A percentile compares a stretch with the other conserved stretches of the same genome.
Conservation (phyloP, 345 rosid species). For the Eucalyptus curtisii region DNA sequence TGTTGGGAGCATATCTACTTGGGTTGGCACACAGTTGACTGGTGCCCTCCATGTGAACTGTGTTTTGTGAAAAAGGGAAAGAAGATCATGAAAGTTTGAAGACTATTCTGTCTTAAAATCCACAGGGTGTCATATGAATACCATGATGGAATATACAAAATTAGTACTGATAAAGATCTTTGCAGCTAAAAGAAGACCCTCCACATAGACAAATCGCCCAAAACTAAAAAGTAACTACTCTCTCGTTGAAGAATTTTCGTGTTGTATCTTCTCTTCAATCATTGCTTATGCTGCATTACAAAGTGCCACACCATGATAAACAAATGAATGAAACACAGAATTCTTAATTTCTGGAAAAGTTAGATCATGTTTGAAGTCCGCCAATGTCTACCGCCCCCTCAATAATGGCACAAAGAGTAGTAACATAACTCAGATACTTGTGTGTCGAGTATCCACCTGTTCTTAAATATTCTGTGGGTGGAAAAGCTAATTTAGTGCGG, state of each 20-base stretch:
- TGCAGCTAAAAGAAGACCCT: neutral
- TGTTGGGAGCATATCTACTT: neutral
- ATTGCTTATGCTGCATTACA: neutral
- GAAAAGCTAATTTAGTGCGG: slow-evolving; percentile 39
- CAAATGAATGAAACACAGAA: neutral
- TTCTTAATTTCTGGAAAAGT: neutral
- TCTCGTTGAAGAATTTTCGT: neutral
- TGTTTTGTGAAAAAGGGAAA: neutral
- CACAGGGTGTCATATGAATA: neutral
- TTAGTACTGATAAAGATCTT: neutral
- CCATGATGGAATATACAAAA: neutral
- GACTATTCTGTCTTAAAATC: neutral
- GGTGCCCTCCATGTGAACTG: neutral
- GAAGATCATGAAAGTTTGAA: neutral
- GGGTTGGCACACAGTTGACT: neutral
- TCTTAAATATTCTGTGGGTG: slow-evolving; percentile 39
- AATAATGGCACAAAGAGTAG: neutral
- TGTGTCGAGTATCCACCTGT: slow-evolving; percentile 10
- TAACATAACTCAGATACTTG: neutral
- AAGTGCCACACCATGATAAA: neutral
- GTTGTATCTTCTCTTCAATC: neutral
- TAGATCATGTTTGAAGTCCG: neutral
- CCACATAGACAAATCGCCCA: neutral
- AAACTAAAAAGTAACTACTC: neutral
- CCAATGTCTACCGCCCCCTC: neutral